phyloP scores from a whole-genome alignment of 2,329 filamentous ascomycete species.

The Fusarium sp. region DNA sequence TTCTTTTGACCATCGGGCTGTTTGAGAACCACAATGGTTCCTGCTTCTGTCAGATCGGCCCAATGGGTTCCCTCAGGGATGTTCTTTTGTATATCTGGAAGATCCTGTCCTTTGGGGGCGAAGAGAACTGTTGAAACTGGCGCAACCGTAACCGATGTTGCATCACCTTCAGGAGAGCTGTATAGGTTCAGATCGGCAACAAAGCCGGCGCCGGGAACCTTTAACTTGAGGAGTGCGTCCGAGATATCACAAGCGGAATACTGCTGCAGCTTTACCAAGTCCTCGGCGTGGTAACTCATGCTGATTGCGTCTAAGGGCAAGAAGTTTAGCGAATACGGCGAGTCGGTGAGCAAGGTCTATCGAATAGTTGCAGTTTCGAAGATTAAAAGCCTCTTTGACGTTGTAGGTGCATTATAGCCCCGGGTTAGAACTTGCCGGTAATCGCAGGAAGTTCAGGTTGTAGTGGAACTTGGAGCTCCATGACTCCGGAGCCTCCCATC shows the following conservation, averaged over 20 bases:
- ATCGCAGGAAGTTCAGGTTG: slow-evolving; percentile 30
- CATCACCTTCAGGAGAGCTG: slow-evolving; percentile 43
- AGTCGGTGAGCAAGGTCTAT: slow-evolving; percentile 35
- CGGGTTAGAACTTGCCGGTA: slow-evolving; percentile 27
- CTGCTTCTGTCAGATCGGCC: slow-evolving; percentile 71
- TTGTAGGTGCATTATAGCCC: slow-evolving; percentile 20
- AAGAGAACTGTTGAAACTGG: slow-evolving; percentile 73
- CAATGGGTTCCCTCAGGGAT: slow-evolving; percentile 73
- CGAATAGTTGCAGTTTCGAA: slow-evolving; percentile 16
- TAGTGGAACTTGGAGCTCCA: slow-evolving; percentile 38
- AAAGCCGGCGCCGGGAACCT: slow-evolving; percentile 74
- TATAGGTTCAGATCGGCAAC: slow-evolving; percentile 66
- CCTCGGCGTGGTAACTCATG: slow-evolving; percentile 41
- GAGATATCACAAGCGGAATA: slow-evolving; percentile 71
- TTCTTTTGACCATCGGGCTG: slow-evolving; percentile 75
- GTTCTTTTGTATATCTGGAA: slow-evolving; percentile 54
- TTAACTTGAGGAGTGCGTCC: slow-evolving; percentile 77
- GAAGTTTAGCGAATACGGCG: slow-evolving; percentile 19
- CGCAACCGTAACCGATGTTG: slow-evolving; percentile 55
- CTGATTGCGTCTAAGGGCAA: slow-evolving; percentile 23
- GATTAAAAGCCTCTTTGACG: slow-evolving; percentile 16
- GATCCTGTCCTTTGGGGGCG: slow-evolving; percentile 63
- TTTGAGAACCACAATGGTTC: slow-evolving; percentile 73
- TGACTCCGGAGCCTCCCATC: slow-evolving; percentile 47
- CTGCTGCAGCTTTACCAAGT: slow-evolving; percentile 47